phyloP scores from a whole-genome alignment of 345 rosid species.

The Arabidopsis suecica region DNA sequence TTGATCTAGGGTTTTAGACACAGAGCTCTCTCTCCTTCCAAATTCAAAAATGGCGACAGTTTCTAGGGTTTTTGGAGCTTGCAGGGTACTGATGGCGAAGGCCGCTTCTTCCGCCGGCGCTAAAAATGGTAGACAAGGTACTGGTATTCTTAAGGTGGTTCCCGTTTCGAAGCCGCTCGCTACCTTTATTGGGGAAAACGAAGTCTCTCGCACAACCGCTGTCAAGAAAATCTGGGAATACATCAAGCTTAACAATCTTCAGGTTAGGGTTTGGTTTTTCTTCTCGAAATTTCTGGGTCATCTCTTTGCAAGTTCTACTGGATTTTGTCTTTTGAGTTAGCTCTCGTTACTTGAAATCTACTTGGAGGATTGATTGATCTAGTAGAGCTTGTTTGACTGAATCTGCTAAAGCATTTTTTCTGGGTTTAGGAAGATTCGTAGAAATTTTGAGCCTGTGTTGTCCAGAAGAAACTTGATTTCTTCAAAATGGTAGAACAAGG shows the following conservation, averaged over 20 bases:
- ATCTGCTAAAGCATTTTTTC: neutral
- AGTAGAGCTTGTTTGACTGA: constrained; percentile 6
- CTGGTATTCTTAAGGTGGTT: constrained; percentile 25
- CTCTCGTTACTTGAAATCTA: neutral
- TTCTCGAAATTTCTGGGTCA: neutral
- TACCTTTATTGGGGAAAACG: constrained; percentile 52
- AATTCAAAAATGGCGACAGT: constrained; percentile 15
- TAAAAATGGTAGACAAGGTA: neutral
- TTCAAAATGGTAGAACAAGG: neutral
- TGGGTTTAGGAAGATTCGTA: neutral
- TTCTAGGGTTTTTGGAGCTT: constrained; percentile 41
- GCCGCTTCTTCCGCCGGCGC: constrained; percentile 29
- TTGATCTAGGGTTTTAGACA: constrained; percentile 36
- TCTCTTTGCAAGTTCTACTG: neutral
- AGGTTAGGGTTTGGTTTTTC: constrained; percentile 38
- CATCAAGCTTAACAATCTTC: constrained; percentile 54
- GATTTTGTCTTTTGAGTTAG: neutral
- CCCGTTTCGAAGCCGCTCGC: constrained; percentile 44
- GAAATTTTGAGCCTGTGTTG: neutral
- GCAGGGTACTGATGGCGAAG: constrained; percentile 38
- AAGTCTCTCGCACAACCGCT: constrained; percentile 53
- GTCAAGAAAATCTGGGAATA: constrained; percentile 58
- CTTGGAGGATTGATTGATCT: neutral
- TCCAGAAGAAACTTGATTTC: neutral
- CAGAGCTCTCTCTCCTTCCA: neutral